Evolutionary conservation across 2,329 filamentous ascomycete species (phyloP), one percentile per base, ranked within the genome.

Genomic region (Myriosclerotinia duriaeana): DNA sequence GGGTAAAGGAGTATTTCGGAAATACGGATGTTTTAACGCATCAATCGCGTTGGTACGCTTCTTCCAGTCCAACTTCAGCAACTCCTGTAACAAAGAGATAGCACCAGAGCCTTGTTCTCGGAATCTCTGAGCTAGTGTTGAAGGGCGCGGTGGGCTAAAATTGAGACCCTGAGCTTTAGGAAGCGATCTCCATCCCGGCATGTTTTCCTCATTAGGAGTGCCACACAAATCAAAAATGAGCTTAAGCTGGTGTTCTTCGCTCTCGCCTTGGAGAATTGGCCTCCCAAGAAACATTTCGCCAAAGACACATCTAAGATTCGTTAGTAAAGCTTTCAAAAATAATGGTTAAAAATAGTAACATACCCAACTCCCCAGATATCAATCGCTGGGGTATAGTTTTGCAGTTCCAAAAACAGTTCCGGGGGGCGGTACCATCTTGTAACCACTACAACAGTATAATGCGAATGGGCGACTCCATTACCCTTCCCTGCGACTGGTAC

Each of bases 321-420:
- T 53, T 52, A 65, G 66, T 78, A 72, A 73, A 63, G 76, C 3
- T 15, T 11, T 54, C n/a, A 30, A 42, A 14, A 26, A 54, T 26
- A 50, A 69, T 65, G 56, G 38, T 15, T 20, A 46, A n/a, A 69
- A 9, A 34, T 34, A 8, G 58, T 26, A 63, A 77, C 87, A 81
- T 82, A 93, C 90, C 94, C 95, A 72, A 97, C 94, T 73, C 95
- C 95, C 95, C 95, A 99, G 80, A 99, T 87, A 78, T 99, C 95
- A 74, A 99, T 97, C 12, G 95, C 93, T 17, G 93, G 92, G n/a
- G 95, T 99, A 78, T 99, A 99, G 71, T 87, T 87, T 73, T 93
- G 89, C 42, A 99, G 83, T 70, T 94, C 90, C 59, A 99, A 84
- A 42, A 99, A 82, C 50, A 99, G 83, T 82, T 99, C 95, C 0